phyloP scores from a whole-genome alignment of 805 yeast genomes.

The Geotrichum ghanense region DNA sequence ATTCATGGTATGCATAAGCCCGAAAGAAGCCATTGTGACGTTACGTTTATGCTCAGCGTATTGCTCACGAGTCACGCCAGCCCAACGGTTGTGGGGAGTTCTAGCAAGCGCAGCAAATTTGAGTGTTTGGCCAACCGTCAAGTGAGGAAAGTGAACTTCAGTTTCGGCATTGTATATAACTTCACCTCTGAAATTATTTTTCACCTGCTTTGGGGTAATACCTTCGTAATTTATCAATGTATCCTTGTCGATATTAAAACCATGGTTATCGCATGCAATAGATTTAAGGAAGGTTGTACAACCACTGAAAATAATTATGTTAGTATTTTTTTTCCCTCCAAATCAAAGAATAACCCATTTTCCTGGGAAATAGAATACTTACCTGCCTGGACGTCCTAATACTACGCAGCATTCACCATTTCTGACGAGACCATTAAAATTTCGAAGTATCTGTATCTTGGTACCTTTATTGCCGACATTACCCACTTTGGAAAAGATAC shows the following conservation, averaged over 20 bases:
- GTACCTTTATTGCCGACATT: conserved; percentile 22
- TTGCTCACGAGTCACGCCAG: conserved; percentile 37
- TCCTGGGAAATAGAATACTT: too few species aligned
- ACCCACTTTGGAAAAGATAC: conserved; percentile 17
- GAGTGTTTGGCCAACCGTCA: conserved; percentile 51
- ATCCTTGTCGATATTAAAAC: conserved; percentile 36
- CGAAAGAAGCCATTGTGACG: conserved; percentile 38
- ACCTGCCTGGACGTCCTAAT: conserved; percentile 60
- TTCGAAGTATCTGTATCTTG: conserved; percentile 27
- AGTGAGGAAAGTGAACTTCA: conserved; percentile 52
- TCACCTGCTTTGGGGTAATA: conserved; percentile 34
- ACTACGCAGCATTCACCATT: conserved; percentile 67
- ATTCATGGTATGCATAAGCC: conserved; percentile 30
- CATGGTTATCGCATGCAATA: conserved; percentile 44
- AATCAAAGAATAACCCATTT: too few species aligned
- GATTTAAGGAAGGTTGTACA: conserved; percentile 52
- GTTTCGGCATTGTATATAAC: conserved; percentile 54
- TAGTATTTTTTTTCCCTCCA: conserved; percentile 11
- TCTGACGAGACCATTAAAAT: conserved; percentile 42
- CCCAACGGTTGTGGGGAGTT: conserved; percentile 46
- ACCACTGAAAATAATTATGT: conserved; percentile 32
- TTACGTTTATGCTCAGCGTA: conserved; percentile 39
- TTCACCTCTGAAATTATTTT: conserved; percentile 44
- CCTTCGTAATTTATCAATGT: conserved; percentile 33
- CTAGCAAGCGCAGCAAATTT: conserved; percentile 42